A percentile compares a stretch with the other conserved stretches of the same genome.
These are phyloP conservation scores for Petunia axillaris DNA, from an alignment of 257 asterid genomes.

Conservation along the genomic window DNA sequence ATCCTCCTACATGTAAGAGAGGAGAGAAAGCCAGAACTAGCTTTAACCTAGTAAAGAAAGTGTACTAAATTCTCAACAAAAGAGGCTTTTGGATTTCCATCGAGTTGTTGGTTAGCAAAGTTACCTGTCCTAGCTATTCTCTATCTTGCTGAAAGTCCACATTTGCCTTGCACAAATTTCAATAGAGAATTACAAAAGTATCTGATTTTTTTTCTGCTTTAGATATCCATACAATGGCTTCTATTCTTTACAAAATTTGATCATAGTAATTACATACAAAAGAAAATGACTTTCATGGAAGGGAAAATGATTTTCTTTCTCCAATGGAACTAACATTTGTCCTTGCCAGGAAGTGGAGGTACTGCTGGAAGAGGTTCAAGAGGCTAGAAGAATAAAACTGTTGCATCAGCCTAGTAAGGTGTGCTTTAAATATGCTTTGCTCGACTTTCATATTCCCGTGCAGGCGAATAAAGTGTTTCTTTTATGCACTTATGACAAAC, in stretches of 20 bases:
- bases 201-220: slow-evolving; percentile 1
- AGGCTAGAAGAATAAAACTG: slow-evolving; percentile 76
- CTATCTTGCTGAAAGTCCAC: not conserved
- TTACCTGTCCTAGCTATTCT: not conserved
- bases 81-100: slow-evolving; percentile 8
- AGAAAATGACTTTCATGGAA: not conserved
- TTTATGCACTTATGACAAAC: not conserved
- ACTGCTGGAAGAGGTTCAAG: slow-evolving; percentile 92
- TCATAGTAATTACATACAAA: not conserved
- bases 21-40: not conserved
- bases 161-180: not conserved
- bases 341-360: slow-evolving; percentile 56
- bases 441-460: not conserved
- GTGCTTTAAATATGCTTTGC: slow-evolving; percentile 18
- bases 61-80: not conserved
- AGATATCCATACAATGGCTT: not conserved
- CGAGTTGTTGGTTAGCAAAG: not conserved
- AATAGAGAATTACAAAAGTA: not conserved
- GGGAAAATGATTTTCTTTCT: not conserved
- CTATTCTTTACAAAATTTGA: not conserved
- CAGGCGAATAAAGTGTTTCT: not conserved
- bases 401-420: slow-evolving; percentile 76
- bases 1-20: not conserved
- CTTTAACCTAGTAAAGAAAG: not conserved
- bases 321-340: not conserved